A percentile compares a stretch with the other conserved stretches of the same genome.
Evolutionary conservation across 108 stramenopile genomes (phyloP).

Genomic region (Epithemia pelagica): DNA sequence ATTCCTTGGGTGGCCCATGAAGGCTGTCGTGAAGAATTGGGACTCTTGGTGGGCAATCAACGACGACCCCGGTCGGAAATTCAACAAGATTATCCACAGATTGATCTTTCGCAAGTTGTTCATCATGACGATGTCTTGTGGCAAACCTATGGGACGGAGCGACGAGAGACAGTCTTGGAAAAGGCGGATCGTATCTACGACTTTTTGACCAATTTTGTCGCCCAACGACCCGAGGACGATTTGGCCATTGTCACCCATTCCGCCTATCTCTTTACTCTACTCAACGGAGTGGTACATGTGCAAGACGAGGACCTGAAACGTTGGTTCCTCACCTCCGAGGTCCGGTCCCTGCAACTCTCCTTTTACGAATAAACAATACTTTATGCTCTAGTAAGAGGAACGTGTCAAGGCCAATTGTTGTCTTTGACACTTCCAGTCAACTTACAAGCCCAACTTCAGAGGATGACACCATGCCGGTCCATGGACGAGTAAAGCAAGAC

Average conservation of each 20-base stretch:
- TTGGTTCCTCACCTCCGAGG: slow-evolving; percentile 55
- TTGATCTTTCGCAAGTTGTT: slow-evolving; percentile 36
- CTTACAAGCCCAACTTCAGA: too few relatives aligned
- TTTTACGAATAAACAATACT: too few relatives aligned
- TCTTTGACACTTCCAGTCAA: too few relatives aligned
- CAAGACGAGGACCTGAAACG: slow-evolving; percentile 26
- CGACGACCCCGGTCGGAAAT: slow-evolving; percentile 39
- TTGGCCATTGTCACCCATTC: slow-evolving; percentile 62
- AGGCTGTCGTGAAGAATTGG: slow-evolving; percentile 60
- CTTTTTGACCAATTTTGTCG: slow-evolving; percentile 48
- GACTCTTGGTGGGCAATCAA: slow-evolving; percentile 46
- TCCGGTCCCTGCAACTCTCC: slow-evolving; percentile 46
- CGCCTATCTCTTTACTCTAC: slow-evolving; percentile 44
- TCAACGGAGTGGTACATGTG: slow-evolving; percentile 54
- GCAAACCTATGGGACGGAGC: slow-evolving; percentile 17
- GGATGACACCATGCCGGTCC: too few relatives aligned
- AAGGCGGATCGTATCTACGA: slow-evolving; percentile 44
- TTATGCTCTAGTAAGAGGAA: background rate
- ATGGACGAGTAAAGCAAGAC: too few relatives aligned
- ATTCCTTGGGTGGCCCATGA: slow-evolving; percentile 60
- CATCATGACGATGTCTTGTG: slow-evolving; percentile 36
- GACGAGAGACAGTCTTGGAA: slow-evolving; percentile 26
- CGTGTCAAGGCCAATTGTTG: too few relatives aligned
- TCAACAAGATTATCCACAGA: slow-evolving; percentile 30
- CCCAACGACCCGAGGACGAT: slow-evolving; percentile 34